Percentiles rank a stretch among this genome's conserved stretches.
These are phyloP conservation scores for Peterozyma xylosa DNA, from an alignment of 805 yeast species.

Conservation along the genomic window DNA sequence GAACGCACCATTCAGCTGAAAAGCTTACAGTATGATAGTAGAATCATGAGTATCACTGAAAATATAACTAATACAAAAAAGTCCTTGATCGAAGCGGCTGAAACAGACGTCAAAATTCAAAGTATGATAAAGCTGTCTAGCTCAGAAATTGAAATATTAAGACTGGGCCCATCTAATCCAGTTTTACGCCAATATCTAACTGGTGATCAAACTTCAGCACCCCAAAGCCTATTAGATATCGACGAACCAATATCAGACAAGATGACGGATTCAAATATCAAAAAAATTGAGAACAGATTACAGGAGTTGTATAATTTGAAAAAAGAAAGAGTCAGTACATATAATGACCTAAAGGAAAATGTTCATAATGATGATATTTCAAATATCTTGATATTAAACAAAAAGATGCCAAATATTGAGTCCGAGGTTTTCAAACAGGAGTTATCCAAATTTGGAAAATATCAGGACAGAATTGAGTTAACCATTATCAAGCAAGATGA, in stretches of 20 bases:
- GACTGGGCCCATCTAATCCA: conserved; percentile 33
- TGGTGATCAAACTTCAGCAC: conserved; percentile 17
- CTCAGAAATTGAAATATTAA: conserved; percentile 34
- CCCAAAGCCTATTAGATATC: conserved; percentile 55
- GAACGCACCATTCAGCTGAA: neutral
- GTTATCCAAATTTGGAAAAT: conserved; percentile 67
- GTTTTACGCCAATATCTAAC: conserved; percentile 21
- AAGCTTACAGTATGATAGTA: conserved; percentile 4
- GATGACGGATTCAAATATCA: conserved; percentile 28
- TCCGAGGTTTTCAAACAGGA: conserved; percentile 59
- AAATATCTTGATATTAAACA: conserved; percentile 60
- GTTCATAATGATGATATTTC: conserved; percentile 84
- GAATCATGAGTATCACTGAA: conserved; percentile 28
- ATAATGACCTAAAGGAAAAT: conserved; percentile 58
- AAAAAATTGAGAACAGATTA: conserved; percentile 45
- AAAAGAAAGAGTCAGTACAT: conserved; percentile 52
- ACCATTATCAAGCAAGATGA: conserved; percentile 60
- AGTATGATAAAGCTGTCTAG: conserved; percentile 34
- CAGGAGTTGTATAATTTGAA: conserved; percentile 57
- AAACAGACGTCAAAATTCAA: conserved; percentile 48
- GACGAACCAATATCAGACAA: conserved; percentile 33
- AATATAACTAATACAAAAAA: conserved; percentile 51
- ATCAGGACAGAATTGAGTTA: conserved; percentile 56
- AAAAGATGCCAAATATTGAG: conserved; percentile 32
- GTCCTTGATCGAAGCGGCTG: conserved; percentile 53